Evolutionary conservation across 2,329 filamentous ascomycete species (phyloP).

Genomic region (Aspergillus luchuensis): DNA sequence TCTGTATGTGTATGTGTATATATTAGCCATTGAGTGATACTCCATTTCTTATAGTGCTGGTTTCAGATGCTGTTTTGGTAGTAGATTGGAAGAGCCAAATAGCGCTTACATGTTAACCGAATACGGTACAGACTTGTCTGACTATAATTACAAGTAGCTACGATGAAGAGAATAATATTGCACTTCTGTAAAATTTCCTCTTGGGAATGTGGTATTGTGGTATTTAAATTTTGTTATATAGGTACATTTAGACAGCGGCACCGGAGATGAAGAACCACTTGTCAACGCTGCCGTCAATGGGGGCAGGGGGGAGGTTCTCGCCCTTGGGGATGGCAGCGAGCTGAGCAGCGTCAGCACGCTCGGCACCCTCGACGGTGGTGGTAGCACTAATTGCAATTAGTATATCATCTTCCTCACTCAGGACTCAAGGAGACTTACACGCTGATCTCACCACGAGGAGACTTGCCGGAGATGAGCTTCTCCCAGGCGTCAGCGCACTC

Average conservation of each 20-base stretch:
- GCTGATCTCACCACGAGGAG: conserved; percentile 72
- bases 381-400: conserved; percentile 65
- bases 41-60: neutral
- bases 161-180: neutral
- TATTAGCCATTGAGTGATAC: conserved; percentile 8
- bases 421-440: conserved; percentile 62
- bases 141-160: neutral
- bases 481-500: conserved; percentile 98
- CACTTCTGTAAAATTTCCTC: conserved; percentile 7
- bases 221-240: conserved; percentile 34
- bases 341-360: conserved; percentile 68
- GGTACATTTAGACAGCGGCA: conserved; percentile 69
- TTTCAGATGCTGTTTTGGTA: no score
- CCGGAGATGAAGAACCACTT: conserved; percentile 99
- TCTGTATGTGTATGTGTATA: conserved; percentile 10
- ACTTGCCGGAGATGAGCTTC: conserved; percentile 90
- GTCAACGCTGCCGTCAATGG: conserved; percentile 95
- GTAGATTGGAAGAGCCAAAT: no score
- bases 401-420: neutral
- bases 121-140: no score
- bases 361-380: conserved; percentile 68
- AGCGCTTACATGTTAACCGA: neutral
- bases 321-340: conserved; percentile 75
- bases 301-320: conserved; percentile 79
- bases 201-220: conserved; percentile 16